These are phyloP conservation scores for Arachis stenosperma DNA, from an alignment of 306 rosid species.

Conservation along the genomic window DNA sequence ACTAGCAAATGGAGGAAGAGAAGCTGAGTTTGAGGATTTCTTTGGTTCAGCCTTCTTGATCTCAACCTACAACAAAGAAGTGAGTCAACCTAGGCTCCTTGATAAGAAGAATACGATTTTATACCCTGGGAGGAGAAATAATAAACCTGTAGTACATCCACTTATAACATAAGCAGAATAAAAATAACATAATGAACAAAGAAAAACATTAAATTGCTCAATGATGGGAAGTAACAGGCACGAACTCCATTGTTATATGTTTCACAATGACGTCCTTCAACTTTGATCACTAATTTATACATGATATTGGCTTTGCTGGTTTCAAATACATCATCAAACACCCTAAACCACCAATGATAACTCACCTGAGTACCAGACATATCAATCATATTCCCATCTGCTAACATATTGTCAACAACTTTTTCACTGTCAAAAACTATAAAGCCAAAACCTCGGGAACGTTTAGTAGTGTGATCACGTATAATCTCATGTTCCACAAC, in stretches of 20 bases:
- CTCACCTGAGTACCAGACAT: conserved; percentile 97
- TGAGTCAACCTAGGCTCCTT: conserved; percentile 78
- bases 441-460: conserved; percentile 95
- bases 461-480: conserved; percentile 80
- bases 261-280: background rate
- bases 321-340: background rate
- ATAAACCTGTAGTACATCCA: conserved; percentile 54
- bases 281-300: background rate
- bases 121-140: conserved; percentile 48
- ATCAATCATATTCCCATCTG: conserved; percentile 94
- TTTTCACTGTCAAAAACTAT: conserved; percentile 83
- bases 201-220: background rate
- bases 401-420: conserved; percentile 78
- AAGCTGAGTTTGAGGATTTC: conserved; percentile 92
- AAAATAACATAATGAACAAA: conserved; percentile 1
- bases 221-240: conserved; percentile 19
- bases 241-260: conserved; percentile 13
- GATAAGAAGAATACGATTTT: conserved; percentile 37
- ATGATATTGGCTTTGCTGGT: background rate
- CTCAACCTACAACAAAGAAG: conserved; percentile 99
- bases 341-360: conserved; percentile 34
- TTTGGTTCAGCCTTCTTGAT: conserved; percentile 99
- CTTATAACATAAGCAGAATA: conserved; percentile 26
- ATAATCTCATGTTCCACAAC: conserved; percentile 90
- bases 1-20: conserved; percentile 88